Evolutionary conservation across 2,329 filamentous ascomycete genomes (phyloP).

Genomic region (Fusarium nodosum): DNA sequence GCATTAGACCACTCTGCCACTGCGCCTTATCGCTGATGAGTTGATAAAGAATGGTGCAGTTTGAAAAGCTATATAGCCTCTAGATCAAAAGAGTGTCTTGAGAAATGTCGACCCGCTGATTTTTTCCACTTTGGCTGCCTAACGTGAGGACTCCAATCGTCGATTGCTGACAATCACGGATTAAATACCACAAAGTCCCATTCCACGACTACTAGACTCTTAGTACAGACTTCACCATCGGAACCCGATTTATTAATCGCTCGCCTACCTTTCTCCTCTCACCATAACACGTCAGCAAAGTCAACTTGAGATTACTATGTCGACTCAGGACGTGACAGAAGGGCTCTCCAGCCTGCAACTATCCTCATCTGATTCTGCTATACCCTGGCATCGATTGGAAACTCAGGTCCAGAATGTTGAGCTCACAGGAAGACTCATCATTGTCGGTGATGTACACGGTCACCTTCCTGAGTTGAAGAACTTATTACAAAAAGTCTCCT

Average conservation of each 20-base stretch:
- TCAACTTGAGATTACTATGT: neutral
- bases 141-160: neutral
- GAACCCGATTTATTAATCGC: neutral
- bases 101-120: neutral
- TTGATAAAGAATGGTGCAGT: rapidly evolving
- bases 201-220: rapidly evolving
- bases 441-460: conserved; percentile 92
- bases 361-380: neutral
- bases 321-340: neutral
- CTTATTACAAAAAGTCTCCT: conserved; percentile 76
- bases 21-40: conserved; percentile 15
- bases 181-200: rapidly evolving
- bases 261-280: neutral
- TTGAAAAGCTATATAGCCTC: rapidly evolving
- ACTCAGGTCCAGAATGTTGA: conserved; percentile 8
- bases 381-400: conserved; percentile 7
- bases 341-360: neutral
- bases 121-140: conserved; percentile 4
- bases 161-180: neutral
- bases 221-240: no score
- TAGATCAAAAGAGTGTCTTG: rapidly evolving
- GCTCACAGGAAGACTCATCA: conserved; percentile 57
- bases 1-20: conserved; percentile 40
- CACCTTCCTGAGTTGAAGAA: conserved; percentile 74
- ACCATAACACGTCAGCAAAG: neutral